These are phyloP conservation scores for Yamadazyma blattariae DNA, from an alignment of 1,139 yeast genomes.

Conservation along the genomic window DNA sequence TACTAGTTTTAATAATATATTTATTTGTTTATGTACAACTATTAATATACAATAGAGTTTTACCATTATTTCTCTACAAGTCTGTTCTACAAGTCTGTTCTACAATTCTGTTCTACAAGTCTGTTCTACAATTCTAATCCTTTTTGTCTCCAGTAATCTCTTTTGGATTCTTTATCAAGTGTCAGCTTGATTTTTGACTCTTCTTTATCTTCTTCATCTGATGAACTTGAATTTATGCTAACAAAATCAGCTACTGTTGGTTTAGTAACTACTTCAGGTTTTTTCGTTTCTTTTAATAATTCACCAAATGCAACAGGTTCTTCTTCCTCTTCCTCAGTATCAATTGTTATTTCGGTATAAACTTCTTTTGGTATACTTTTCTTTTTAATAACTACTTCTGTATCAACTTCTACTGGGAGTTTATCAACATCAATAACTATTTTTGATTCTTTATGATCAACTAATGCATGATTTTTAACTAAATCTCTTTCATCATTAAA, in stretches of 20 bases:
- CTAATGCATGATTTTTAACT: constrained; percentile 61
- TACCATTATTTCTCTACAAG: neutral
- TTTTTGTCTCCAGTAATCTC: constrained; percentile 46
- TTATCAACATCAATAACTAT: constrained; percentile 11
- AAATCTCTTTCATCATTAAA: constrained; percentile 72
- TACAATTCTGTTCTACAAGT: no score
- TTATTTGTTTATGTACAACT: neutral
- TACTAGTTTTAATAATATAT: neutral
- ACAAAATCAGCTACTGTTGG: constrained; percentile 24
- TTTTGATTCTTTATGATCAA: constrained; percentile 17
- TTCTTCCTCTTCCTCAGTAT: constrained; percentile 28
- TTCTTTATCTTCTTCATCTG: constrained; percentile 15
- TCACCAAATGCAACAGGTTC: no score
- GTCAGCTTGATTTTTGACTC: constrained; percentile 13
- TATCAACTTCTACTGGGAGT: constrained; percentile 7
- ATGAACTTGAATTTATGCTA: constrained; percentile 21
- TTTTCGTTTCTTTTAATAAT: no score
- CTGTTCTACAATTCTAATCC: constrained; percentile 33
- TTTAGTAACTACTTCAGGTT: neutral
- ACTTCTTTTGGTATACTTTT: constrained; percentile 26
- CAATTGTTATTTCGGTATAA: constrained; percentile 44
- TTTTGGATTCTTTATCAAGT: constrained; percentile 30
- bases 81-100: no score
- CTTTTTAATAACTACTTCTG: constrained; percentile 16
- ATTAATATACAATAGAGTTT: constrained; percentile 1